Evolutionary conservation across 1,284 basidiomycete genomes (phyloP).

Genomic region (Pyrrhoderma noxium): DNA sequence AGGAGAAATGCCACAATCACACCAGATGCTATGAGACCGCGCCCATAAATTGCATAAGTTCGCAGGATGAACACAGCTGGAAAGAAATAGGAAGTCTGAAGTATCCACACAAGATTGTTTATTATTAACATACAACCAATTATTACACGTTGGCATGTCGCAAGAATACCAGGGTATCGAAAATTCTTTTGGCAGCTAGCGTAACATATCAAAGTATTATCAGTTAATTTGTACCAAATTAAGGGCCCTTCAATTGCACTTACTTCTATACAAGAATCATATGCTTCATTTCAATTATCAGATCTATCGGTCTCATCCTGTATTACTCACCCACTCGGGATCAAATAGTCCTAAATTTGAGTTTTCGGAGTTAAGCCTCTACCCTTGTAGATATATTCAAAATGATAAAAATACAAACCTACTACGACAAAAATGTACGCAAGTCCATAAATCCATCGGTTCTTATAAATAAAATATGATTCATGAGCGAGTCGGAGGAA

Average conservation of each 20-base stretch:
- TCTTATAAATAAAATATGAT: not conserved
- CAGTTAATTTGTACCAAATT: too few species aligned
- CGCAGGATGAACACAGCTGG: slow-evolving; percentile 9
- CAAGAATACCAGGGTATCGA: slow-evolving; percentile 6
- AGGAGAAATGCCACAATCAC: slow-evolving; percentile 3
- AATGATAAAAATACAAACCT: not conserved
- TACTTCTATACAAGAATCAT: too few species aligned
- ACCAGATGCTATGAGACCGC: slow-evolving; percentile 1
- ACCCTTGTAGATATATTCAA: not conserved
- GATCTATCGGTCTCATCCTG: not conserved
- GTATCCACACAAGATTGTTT: not conserved
- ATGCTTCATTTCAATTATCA: not conserved
- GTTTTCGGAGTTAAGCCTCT: not conserved
- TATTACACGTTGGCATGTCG: slow-evolving; percentile 4
- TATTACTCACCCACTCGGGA: not conserved
- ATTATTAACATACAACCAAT: slow-evolving; percentile 7
- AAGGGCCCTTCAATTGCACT: too few species aligned
- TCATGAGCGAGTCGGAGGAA: too few species aligned
- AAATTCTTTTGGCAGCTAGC: not conserved
- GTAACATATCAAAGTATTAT: too few species aligned
- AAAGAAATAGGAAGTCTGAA: not conserved
- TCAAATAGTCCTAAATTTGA: not conserved
- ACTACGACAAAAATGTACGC: slow-evolving; percentile 3
- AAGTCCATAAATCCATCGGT: slow-evolving; percentile 8
- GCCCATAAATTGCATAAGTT: slow-evolving; percentile 10